These are phyloP conservation scores for Aspergillus fumigatus DNA, from an alignment of 2,329 filamentous ascomycete species.

Conservation along the genomic window DNA sequence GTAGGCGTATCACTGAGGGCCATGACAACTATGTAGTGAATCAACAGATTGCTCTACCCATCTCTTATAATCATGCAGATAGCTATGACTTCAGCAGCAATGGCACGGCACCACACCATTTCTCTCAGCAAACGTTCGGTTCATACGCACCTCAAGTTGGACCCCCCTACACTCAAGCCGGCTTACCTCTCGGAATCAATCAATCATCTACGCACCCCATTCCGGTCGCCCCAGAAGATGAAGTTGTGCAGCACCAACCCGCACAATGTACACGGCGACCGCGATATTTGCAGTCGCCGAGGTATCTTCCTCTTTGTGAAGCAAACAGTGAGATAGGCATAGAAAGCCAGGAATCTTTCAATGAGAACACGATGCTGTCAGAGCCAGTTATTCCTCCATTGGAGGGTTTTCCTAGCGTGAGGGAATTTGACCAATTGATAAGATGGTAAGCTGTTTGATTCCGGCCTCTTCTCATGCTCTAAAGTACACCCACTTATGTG, in stretches of 20 bases:
- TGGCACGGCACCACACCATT: slow-evolving; percentile 28
- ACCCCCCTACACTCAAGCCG: slow-evolving; percentile 31
- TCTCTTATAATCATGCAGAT: slow-evolving; percentile 28
- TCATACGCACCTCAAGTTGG: slow-evolving; percentile 36
- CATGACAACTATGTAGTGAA: slow-evolving; percentile 32
- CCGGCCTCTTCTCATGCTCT: neutral
- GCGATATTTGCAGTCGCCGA: slow-evolving; percentile 28
- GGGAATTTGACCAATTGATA: slow-evolving; percentile 44
- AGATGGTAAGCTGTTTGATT: slow-evolving; percentile 31
- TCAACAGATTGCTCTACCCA: slow-evolving; percentile 29
- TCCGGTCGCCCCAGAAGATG: slow-evolving; percentile 30
- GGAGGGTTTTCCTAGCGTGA: slow-evolving; percentile 43
- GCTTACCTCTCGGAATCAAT: slow-evolving; percentile 26
- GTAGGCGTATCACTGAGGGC: slow-evolving; percentile 34
- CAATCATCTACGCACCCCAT: slow-evolving; percentile 29
- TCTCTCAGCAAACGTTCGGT: slow-evolving; percentile 31
- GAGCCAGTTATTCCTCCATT: slow-evolving; percentile 41
- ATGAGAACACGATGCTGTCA: slow-evolving; percentile 41
- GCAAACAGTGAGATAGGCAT: slow-evolving; percentile 34
- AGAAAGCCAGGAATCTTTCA: slow-evolving; percentile 42
- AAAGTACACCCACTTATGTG: neutral
- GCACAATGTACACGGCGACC: slow-evolving; percentile 29
- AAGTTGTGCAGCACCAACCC: slow-evolving; percentile 29
- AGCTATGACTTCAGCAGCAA: slow-evolving; percentile 27
- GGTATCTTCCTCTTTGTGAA: slow-evolving; percentile 34